Base-by-base conservation (phyloP, 305 asterid genomes). In the Petunia hybrid region DNA sequence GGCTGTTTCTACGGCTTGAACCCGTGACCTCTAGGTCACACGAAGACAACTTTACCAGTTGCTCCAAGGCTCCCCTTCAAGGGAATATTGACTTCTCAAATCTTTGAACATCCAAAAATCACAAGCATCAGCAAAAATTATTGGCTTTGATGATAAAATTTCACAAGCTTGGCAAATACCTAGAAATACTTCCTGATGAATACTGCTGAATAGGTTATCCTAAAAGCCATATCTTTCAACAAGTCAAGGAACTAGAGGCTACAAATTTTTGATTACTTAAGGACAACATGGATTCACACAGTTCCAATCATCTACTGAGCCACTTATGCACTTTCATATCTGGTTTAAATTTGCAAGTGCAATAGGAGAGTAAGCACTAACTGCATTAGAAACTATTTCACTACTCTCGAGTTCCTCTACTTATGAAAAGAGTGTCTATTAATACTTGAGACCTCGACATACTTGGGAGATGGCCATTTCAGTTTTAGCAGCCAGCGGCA, bases 151-250 rank as follows among this genome's bases (percentile, higher is more conserved):
- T 51, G 56, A 51, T 51, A 51, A 68, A 48, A 48, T 83, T 65
- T 36, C 82, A 81, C 51, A 60, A 39, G 81, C 8, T 59, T 61
- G 48, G 71, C 42, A 16, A 53, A 42, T 91, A 96, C 99, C 98
- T 93, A 86, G 89, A 96, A 94, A 87, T 90, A 92, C 66, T 87
- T 86, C 82, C 86, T 88, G 89, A 94, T 94, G 92, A 94, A 96
- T 71, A 87, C 74, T 67, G 92, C 93, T 6, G 99, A 96, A 84
- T 93, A 96, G 55, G 86, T 70, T 64, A 96, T 92, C 89, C 98
- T 89, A 83, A 92, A 85, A 86, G 89, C 84, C 98, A 94, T 96
- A 90, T 94, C 99, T 96, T 84, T 59, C 67, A 51, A 53, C 31
- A 78, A 68, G 97, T 90, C 87, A 91, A 94, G 95, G 93, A 82